These are phyloP conservation scores for Phytopythium montanum DNA, from an alignment of 352 stramenopile genomes.

Conservation along the genomic window DNA sequence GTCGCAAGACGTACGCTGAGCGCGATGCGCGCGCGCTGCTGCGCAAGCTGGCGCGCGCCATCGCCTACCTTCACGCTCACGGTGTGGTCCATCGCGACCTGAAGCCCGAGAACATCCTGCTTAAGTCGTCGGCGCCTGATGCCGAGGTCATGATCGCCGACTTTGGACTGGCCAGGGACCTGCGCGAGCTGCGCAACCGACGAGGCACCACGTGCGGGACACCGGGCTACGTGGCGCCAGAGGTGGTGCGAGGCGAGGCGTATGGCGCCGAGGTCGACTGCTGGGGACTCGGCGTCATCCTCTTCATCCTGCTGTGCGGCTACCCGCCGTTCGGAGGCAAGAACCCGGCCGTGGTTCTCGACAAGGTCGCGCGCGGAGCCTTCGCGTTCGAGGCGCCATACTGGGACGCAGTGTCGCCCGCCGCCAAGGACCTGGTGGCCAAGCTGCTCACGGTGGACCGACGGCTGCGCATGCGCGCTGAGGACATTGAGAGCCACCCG, in stretches of 20 bases:
- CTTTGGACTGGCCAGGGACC: constrained; percentile 89
- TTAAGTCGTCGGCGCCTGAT: constrained; percentile 83
- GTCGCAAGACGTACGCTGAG: constrained; percentile 91
- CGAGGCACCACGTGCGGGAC: constrained; percentile 95
- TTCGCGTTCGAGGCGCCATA: constrained; percentile 94
- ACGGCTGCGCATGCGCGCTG: constrained; percentile 82
- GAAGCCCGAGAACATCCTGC: constrained; percentile 89
- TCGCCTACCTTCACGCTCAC: constrained; percentile 87
- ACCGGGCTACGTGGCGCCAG: constrained; percentile 94
- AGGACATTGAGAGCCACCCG: too few species aligned
- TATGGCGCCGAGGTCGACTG: constrained; percentile 95
- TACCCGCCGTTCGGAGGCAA: constrained; percentile 97
- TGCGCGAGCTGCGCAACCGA: too few species aligned
- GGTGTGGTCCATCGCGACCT: constrained; percentile 90
- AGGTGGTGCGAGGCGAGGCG: constrained; percentile 92
- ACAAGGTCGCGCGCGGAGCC: constrained; percentile 84
- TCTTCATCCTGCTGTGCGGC: constrained; percentile 93
- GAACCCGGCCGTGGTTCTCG: constrained; percentile 87
- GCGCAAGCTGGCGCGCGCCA: constrained; percentile 75
- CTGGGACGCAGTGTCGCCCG: constrained; percentile 90
- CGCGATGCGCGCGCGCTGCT: constrained; percentile 83
- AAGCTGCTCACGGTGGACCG: constrained; percentile 89
- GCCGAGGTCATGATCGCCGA: constrained; percentile 93
- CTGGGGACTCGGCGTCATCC: constrained; percentile 96
- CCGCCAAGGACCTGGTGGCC: constrained; percentile 92